Base-by-base conservation (phyloP, 148 eudicot genomes). In the Chenopodium quinoa region DNA sequence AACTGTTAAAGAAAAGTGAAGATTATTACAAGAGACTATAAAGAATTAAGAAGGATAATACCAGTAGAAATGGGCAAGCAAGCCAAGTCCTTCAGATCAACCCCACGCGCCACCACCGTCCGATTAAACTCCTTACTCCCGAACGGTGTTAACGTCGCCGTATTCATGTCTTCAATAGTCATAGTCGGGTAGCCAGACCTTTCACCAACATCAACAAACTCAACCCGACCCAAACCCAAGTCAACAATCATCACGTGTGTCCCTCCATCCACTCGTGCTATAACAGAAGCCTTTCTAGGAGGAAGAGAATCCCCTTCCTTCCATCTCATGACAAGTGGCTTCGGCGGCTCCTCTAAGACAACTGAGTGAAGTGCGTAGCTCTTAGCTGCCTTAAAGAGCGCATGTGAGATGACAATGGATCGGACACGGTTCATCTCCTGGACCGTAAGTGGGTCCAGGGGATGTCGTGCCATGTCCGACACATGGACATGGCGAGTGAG, bases 91-190 rank as follows among this genome's bases (percentile, higher is more conserved):
- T 79, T 75, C 75, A 90, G 81, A 79, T 90, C 93, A 34, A 97
- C 90, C 11, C 99, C 97, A 32, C 99, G 94, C 22, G 77, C 87
- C 62, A 82, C 29, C 76, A 97, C 82, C 72, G 98, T 89, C 62
- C 88, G 95, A 84, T 97, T 97, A 54, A 97, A 97, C 67, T 84
- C 94, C 1, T 83, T 74, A 83, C 86, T 92, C 22, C 76, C 68
- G 3, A 97, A 87, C 31, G 99, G 99, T 3, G 94, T 96, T 84
- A 78, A 86, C 29, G 91, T 88, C 2, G 89, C 86, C 16, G 88
- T 78, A 0, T 78, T 84, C 99, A 97, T 97, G 69, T 97, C 99
- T 85, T 97, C 97, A 0, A 94, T 79, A 32, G 99, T 97, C 99
- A 97, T 91, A 6, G 85, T 88, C 82, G 99, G 99, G 82, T 90